Conservation (phyloP, 495 filamentous ascomycete genomes). For the Rhypophila decipiens region DNA sequence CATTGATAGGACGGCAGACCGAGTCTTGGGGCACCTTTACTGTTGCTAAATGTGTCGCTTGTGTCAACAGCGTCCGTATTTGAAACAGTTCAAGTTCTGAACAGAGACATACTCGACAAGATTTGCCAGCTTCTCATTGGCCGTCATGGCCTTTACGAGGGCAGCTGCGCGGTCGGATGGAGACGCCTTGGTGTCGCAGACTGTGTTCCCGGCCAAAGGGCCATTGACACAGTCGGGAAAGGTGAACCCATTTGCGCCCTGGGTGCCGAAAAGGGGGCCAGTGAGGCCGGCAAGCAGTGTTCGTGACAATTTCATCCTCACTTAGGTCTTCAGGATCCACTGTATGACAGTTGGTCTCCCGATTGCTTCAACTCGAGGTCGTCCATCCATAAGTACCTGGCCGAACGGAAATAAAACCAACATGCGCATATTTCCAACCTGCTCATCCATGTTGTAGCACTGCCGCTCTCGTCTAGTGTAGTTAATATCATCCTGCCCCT, state of each 20-base stretch:
- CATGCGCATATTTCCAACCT: no score
- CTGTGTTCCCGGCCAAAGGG: conserved; percentile 30
- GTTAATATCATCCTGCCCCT: no score
- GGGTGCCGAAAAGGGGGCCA: not conserved
- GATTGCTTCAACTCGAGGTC: no score
- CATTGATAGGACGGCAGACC: conserved; percentile 41
- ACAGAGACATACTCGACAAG: conserved; percentile 27
- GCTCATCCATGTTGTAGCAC: no score
- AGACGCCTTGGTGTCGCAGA: conserved; percentile 43
- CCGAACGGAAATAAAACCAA: not conserved
- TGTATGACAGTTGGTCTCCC: no score
- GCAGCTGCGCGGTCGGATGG: no score
- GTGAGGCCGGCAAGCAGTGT: no score
- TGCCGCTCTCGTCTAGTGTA: no score
- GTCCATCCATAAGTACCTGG: no score
- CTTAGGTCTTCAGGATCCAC: no score
- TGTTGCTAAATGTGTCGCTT: no score
- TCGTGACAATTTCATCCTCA: no score
- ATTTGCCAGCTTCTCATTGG: conserved; percentile 36
- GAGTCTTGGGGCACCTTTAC: conserved; percentile 30
- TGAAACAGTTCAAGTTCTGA: not conserved
- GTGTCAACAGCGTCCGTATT: not conserved
- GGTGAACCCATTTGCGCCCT: conserved; percentile 7
- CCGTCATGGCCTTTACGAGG: conserved; percentile 34
- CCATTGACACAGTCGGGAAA: conserved; percentile 30